phyloP scores from a whole-genome alignment of 139 green algal species.

The Choricystis sp. region DNA sequence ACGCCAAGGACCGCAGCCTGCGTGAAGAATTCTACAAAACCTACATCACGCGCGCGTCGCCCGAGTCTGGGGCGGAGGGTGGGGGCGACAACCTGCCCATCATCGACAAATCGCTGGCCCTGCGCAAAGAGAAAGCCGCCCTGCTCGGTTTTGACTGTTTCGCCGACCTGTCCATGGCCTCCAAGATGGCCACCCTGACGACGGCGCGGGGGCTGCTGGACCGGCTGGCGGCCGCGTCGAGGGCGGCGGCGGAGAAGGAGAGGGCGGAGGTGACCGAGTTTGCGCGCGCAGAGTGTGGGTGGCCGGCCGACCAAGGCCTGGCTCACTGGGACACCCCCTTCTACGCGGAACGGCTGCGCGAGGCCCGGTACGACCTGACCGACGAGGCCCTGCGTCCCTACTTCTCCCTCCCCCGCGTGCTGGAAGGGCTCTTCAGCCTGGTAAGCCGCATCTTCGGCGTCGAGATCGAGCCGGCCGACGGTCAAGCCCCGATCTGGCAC shows the following conservation, averaged over 20 bases:
- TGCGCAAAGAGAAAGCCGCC: slow-evolving; percentile 72
- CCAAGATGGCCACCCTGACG: slow-evolving; percentile 69
- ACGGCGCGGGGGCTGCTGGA: slow-evolving; percentile 73
- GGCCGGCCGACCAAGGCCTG: slow-evolving; percentile 20
- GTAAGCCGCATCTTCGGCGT: slow-evolving; percentile 74
- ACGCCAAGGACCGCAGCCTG: slow-evolving; percentile 66
- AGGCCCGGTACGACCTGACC: slow-evolving; percentile 23
- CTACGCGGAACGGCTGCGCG: slow-evolving; percentile 75
- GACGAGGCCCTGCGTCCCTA: slow-evolving; percentile 91
- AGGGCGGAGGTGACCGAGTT: slow-evolving; percentile 51
- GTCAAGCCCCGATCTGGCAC: slow-evolving; percentile 72
- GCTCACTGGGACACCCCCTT: slow-evolving; percentile 75
- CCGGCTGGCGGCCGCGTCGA: slow-evolving; percentile 60
- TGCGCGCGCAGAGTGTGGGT: slow-evolving; percentile 28
- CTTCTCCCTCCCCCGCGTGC: slow-evolving; percentile 78
- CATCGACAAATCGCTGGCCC: slow-evolving; percentile 65
- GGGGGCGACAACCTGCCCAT: slow-evolving; percentile 78
- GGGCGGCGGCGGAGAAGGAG: slow-evolving; percentile 44
- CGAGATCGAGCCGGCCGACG: slow-evolving; percentile 64
- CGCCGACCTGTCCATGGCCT: slow-evolving; percentile 66
- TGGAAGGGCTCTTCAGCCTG: slow-evolving; percentile 76
- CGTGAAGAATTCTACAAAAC: slow-evolving; percentile 89
- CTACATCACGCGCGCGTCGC: slow-evolving; percentile 61
- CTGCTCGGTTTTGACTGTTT: slow-evolving; percentile 79
- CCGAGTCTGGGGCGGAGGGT: too few species aligned